These are phyloP conservation scores for Tremellales sp. DNA, from an alignment of 1,284 basidiomycete species.

Conservation along the genomic window DNA sequence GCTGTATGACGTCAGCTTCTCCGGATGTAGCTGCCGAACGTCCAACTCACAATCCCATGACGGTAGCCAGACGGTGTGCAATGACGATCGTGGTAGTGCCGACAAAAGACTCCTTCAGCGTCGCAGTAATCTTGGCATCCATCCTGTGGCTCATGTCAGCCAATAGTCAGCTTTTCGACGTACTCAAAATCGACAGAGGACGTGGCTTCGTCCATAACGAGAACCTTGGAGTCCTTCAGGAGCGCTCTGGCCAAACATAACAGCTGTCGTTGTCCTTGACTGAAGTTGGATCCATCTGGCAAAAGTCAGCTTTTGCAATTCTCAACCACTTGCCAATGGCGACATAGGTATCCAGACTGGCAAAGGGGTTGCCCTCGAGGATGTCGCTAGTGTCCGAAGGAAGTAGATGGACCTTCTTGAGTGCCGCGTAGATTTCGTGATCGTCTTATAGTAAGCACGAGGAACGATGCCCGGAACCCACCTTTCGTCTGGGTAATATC, in stretches of 20 bases:
- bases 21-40: neutral
- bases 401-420: conserved; percentile 57
- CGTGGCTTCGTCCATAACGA: conserved; percentile 67
- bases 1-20: conserved; percentile 41
- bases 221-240: conserved; percentile 64
- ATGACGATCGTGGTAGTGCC: conserved; percentile 64
- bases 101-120: conserved; percentile 68
- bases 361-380: conserved; percentile 50
- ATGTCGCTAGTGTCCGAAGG: conserved; percentile 51
- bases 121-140: conserved; percentile 68
- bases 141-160: conserved; percentile 49
- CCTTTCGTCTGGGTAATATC: conserved; percentile 44
- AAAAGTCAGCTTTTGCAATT: no score
- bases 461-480: conserved; percentile 37
- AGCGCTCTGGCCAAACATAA: conserved; percentile 68
- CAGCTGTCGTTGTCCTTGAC: conserved; percentile 72
- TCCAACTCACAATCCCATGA: conserved; percentile 38
- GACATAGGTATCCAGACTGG: conserved; percentile 55
- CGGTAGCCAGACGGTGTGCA: conserved; percentile 64
- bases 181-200: conserved; percentile 74
- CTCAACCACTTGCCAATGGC: conserved; percentile 28
- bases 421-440: conserved; percentile 55
- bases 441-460: conserved; percentile 40
- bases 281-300: conserved; percentile 61
- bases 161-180: conserved; percentile 9